Evolutionary conservation across 257 asterid genomes (phyloP).

Genomic region (Mentha longifolia): DNA sequence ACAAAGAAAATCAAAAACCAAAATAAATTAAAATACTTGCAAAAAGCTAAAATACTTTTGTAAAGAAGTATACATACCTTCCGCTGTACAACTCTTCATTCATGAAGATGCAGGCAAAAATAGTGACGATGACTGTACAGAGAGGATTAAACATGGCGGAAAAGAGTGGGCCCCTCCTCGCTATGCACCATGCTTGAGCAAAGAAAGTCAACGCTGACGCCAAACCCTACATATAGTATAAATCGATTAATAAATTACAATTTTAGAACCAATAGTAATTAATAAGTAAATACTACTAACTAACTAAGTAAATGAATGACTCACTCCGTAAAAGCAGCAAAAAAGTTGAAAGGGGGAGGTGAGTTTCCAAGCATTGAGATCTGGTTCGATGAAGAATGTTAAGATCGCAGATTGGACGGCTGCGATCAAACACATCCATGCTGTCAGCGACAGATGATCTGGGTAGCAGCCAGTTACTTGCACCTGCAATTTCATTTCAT

Average conservation of each 20-base stretch:
- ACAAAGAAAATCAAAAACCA: not conserved
- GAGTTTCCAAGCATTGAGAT: constrained; percentile 36
- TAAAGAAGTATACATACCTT: too few relatives aligned
- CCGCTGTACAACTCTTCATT: constrained; percentile 72
- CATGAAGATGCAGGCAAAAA: constrained; percentile 54
- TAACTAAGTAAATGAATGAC: not conserved
- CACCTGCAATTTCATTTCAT: constrained; percentile 18
- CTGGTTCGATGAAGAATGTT: constrained; percentile 32
- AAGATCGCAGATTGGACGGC: constrained; percentile 40
- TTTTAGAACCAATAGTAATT: too few relatives aligned
- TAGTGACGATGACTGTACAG: constrained; percentile 52
- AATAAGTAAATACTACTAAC: too few relatives aligned
- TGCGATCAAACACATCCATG: constrained; percentile 51
- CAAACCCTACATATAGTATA: constrained; percentile 44
- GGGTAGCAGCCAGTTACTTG: constrained; percentile 35
- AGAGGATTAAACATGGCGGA: constrained; percentile 79
- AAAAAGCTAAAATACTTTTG: too few relatives aligned
- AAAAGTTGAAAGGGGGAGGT: constrained; percentile 36
- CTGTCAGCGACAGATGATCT: constrained; percentile 46
- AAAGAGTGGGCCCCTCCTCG: constrained; percentile 63
- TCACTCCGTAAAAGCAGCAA: constrained; percentile 43
- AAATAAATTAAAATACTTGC: not conserved
- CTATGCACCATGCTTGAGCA: constrained; percentile 69
- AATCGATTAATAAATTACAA: too few relatives aligned
- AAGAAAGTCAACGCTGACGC: constrained; percentile 56